These are phyloP conservation scores for Hyphopichia buzzinii DNA, from an alignment of 1,139 yeast genomes.

Conservation along the genomic window DNA sequence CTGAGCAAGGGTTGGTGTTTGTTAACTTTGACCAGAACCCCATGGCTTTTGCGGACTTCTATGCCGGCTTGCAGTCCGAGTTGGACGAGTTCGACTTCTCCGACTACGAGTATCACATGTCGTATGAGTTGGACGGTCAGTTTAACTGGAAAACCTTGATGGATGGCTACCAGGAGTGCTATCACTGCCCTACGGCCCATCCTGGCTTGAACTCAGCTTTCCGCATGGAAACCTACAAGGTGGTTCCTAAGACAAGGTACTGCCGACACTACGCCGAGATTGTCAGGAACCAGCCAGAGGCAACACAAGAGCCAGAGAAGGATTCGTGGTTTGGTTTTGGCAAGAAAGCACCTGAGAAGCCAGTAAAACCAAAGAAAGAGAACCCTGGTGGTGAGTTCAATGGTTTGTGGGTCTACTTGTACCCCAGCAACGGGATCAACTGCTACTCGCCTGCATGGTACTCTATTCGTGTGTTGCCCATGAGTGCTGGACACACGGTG, in stretches of 20 bases:
- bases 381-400: conserved; percentile 60
- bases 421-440: conserved; percentile 58
- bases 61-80: conserved; percentile 47
- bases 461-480: conserved; percentile 57
- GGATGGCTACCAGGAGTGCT: conserved; percentile 69
- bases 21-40: conserved; percentile 44
- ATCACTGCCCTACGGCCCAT: conserved; percentile 67
- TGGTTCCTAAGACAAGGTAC: conserved; percentile 55
- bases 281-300: conserved; percentile 14
- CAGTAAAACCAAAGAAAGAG: conserved; percentile 19
- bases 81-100: conserved; percentile 56
- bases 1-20: conserved; percentile 56
- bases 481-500: conserved; percentile 50
- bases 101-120: conserved; percentile 64
- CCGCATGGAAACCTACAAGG: conserved; percentile 63
- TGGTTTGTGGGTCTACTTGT: conserved; percentile 61
- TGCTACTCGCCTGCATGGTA: conserved; percentile 70
- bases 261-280: conserved; percentile 52
- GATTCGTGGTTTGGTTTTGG: conserved; percentile 53
- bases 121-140: conserved; percentile 61
- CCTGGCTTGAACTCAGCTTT: conserved; percentile 59
- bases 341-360: conserved; percentile 20
- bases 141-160: conserved; percentile 66
- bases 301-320: conserved; percentile 9
- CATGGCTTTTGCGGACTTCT: conserved; percentile 52